Evolutionary conservation across 106 monocot species (phyloP), one percentile per base, ranked within the genome.

Genomic region (Dioscorea alata): DNA sequence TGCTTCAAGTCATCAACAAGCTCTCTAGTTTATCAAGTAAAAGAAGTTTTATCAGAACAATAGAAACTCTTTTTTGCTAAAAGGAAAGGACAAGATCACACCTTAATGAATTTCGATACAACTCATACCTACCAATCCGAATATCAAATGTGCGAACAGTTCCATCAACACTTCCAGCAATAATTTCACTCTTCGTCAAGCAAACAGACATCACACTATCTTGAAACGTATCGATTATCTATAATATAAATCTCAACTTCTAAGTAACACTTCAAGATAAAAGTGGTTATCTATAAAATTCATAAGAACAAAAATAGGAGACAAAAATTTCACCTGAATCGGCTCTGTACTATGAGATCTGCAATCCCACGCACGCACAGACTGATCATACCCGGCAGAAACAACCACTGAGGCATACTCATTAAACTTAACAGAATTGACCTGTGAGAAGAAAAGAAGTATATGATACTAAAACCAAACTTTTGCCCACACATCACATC

Each of bases 61-160:
- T 10, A 42, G 6, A 1, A 42, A 42, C 10, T 10, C 42, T 10
- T 42, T 42, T 42, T 42, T 42, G 5, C 10, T 42, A 42, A 42
- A 42, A 42, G 0, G 6, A 42, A 42, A 42, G 10, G 10, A 2
- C 42, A 42, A 42, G 2, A 42, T 6, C 42, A 42, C 6, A 5
- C 42, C 10, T 42, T 10, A 8, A 0, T 42, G 42, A 6, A 42
- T 42, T 3, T 42, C 5, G 10, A 42, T 8, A 42, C 9, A 42
- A 42, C 42, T 6, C 20, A 67, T 69, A 99, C 99, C 93, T 99
- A 34, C 99, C 99, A 6, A 88, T 85, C 19, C 99, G 99, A 76
- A 99, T 99, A 69, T 99, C 93, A 85, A 99, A 99, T 56, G 93
- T 93, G 31, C 93, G 93, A 59, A 99, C 78, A 68, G 99, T 99